Evolutionary conservation across 371 early-diverging fungal genomes (phyloP).

Genomic region (Mortierella sp.): DNA sequence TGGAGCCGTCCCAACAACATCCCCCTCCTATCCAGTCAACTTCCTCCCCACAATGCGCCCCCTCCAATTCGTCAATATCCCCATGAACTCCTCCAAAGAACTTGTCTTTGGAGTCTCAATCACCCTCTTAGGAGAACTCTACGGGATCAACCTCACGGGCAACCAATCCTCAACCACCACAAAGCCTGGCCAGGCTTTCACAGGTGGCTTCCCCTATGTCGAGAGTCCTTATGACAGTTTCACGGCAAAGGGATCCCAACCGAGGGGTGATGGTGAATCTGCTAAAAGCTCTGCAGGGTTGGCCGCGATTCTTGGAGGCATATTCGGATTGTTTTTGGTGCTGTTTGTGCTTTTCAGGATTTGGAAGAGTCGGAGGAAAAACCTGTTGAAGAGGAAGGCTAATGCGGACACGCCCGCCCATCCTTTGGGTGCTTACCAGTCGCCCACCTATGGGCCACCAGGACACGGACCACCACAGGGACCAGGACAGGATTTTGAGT

Average conservation of each 20-base stretch:
- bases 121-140: not conserved
- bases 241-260: not conserved
- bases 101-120: not conserved
- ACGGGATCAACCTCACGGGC: not conserved
- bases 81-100: not conserved
- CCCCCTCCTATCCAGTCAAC: not conserved
- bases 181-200: not conserved
- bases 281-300: no score
- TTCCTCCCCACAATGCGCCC: not conserved
- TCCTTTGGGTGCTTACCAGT: not conserved
- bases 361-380: not conserved
- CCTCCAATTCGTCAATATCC: not conserved
- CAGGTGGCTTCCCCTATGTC: not conserved
- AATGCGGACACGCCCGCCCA: not conserved
- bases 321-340: not conserved
- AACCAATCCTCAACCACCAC: not conserved
- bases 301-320: not conserved
- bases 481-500: not conserved
- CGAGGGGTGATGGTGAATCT: no score
- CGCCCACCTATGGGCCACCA: not conserved
- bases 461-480: no score
- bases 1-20: no score
- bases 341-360: not conserved
- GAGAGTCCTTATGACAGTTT: not conserved
- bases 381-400: not conserved